Evolutionary conservation across 306 rosid genomes (phyloP).

Genomic region (Boehmeria nivea): DNA sequence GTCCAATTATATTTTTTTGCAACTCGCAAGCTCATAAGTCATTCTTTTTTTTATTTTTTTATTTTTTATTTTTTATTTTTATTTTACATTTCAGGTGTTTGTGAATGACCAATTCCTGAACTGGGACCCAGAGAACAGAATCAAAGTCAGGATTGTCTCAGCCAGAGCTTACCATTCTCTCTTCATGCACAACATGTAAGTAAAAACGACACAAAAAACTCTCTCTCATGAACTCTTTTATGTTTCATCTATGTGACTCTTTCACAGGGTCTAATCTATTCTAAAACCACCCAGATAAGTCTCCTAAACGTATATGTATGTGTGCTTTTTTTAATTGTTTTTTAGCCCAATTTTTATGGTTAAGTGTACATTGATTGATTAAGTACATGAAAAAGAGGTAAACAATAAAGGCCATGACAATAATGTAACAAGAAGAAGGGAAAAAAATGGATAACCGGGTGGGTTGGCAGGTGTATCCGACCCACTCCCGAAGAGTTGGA

Average conservation of each 20-base stretch:
- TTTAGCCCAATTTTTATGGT: slow-evolving; percentile 2
- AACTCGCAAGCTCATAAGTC: too few species aligned
- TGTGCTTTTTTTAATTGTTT: slow-evolving; percentile 20
- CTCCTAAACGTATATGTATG: too few species aligned
- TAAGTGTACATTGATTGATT: not conserved
- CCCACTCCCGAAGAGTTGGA: slow-evolving; percentile 88
- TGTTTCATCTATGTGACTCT: slow-evolving; percentile 9
- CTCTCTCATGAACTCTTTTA: not conserved
- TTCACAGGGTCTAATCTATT: slow-evolving; percentile 13
- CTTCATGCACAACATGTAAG: slow-evolving; percentile 97
- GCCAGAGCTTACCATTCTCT: slow-evolving; percentile 92
- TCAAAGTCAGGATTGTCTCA: slow-evolving; percentile 80
- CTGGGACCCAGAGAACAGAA: slow-evolving; percentile 73
- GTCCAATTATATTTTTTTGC: too few species aligned
- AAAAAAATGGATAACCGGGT: slow-evolving; percentile 68
- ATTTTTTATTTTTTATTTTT: not conserved
- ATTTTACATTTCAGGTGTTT: slow-evolving; percentile 40
- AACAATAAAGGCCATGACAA: slow-evolving; percentile 6
- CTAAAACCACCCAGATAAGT: slow-evolving; percentile 40
- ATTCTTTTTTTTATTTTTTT: too few species aligned
- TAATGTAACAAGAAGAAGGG: slow-evolving; percentile 22
- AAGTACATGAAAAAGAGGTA: not conserved
- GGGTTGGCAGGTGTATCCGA: slow-evolving; percentile 82
- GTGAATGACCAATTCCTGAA: slow-evolving; percentile 84
- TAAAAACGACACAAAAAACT: slow-evolving; percentile 8